These are phyloP conservation scores for Neofusicoccum kwambonambiense DNA, from an alignment of 2,329 filamentous ascomycete species.

Conservation along the genomic window DNA sequence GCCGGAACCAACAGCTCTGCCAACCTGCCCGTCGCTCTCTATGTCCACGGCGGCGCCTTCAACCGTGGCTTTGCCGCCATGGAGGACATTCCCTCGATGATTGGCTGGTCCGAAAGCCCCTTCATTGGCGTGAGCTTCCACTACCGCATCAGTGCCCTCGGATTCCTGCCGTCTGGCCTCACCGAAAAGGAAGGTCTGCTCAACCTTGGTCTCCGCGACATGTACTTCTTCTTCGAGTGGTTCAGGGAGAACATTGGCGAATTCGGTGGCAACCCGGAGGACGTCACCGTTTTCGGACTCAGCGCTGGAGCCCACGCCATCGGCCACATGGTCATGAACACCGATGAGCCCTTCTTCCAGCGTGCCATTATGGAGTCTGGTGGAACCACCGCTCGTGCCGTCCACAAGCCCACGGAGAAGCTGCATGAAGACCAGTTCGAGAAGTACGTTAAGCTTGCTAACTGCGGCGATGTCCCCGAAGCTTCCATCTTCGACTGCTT, in stretches of 20 bases:
- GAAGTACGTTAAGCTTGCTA: constrained; percentile 40
- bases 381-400: constrained; percentile 47
- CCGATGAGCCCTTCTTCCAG: constrained; percentile 45
- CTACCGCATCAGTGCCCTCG: constrained; percentile 25
- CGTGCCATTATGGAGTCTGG: constrained; percentile 50
- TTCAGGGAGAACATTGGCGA: constrained; percentile 39
- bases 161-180: constrained; percentile 20
- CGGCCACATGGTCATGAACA: constrained; percentile 64
- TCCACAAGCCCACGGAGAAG: constrained; percentile 39
- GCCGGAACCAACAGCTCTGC: constrained; percentile 14
- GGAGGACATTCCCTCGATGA: constrained; percentile 62
- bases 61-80: constrained; percentile 39
- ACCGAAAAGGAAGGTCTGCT: constrained; percentile 33
- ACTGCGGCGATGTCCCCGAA: constrained; percentile 31
- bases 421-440: constrained; percentile 48
- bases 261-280: constrained; percentile 29
- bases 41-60: constrained; percentile 64
- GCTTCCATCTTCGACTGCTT: constrained; percentile 42
- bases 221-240: constrained; percentile 42
- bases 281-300: constrained; percentile 26
- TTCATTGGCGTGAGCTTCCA: constrained; percentile 53
- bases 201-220: constrained; percentile 27
- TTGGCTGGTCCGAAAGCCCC: constrained; percentile 51
- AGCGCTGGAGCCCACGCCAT: constrained; percentile 44
- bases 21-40: constrained; percentile 39